Conservation (phyloP, 2,329 filamentous ascomycete species). For the Xylariaceae sp. region DNA sequence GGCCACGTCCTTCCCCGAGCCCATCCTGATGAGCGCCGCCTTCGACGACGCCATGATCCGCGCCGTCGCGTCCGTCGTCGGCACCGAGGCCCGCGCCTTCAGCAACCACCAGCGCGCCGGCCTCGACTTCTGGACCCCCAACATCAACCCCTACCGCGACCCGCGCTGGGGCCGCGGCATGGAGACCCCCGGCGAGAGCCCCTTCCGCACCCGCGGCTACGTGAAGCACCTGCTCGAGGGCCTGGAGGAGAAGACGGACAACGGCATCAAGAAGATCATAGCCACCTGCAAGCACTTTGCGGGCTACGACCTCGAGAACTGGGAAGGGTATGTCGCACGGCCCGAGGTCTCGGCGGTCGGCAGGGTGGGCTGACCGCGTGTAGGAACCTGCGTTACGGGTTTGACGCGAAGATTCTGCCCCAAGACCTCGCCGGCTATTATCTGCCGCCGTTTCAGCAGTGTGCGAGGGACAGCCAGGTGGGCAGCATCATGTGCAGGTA, state of each 20-base stretch:
- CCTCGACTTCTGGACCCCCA: constrained; percentile 21
- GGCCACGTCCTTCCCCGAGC: constrained; percentile 25
- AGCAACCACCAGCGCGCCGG: constrained; percentile 23
- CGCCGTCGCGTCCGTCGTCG: constrained; percentile 17
- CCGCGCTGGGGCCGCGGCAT: constrained; percentile 20
- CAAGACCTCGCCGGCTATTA: constrained; percentile 65
- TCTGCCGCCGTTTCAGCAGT: constrained; percentile 56
- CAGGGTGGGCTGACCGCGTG: too few species aligned
- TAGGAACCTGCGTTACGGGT: constrained; percentile 40
- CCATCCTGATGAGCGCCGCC: constrained; percentile 24
- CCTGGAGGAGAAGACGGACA: constrained; percentile 38
- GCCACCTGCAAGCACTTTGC: constrained; percentile 55
- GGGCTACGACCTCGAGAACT: constrained; percentile 48
- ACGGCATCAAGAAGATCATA: constrained; percentile 34
- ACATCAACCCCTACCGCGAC: constrained; percentile 23
- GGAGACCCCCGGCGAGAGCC: constrained; percentile 24
- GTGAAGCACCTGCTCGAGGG: constrained; percentile 46
- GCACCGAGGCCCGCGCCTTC: constrained; percentile 26
- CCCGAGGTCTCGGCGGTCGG: too few species aligned
- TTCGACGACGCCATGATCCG: constrained; percentile 26
- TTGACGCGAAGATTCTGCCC: constrained; percentile 46
- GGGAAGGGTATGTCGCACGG: too few species aligned
- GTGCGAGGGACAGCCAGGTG: constrained; percentile 49
- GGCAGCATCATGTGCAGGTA: constrained; percentile 53
- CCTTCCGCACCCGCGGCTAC: constrained; percentile 40